These are phyloP conservation scores for Cercospora nicotianae DNA, from an alignment of 2,329 filamentous ascomycete species.

Conservation along the genomic window DNA sequence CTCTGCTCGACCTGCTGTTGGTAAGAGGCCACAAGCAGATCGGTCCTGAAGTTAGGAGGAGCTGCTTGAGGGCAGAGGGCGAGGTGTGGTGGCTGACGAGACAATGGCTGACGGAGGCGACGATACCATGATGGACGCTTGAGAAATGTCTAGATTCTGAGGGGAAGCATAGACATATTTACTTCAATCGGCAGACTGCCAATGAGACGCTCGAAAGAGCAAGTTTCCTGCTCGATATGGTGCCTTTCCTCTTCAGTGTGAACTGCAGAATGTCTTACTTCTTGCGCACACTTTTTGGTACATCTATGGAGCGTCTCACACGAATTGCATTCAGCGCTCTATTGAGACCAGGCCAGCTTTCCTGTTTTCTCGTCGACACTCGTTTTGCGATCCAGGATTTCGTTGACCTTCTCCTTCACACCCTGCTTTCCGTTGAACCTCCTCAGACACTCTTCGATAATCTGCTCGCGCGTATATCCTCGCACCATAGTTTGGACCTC, in stretches of 20 bases:
- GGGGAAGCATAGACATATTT: not conserved
- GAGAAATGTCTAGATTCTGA: not conserved
- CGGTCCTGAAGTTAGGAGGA: conserved; percentile 89
- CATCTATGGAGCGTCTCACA: not conserved
- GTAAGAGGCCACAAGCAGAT: conserved; percentile 84
- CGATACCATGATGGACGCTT: conserved; percentile 76
- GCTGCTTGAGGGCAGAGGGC: conserved; percentile 79
- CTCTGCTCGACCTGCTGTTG: conserved; percentile 80
- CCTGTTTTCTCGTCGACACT: conserved; percentile 1
- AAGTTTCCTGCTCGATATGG: not conserved
- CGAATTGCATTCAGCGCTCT: not conserved
- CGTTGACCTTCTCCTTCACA: conserved; percentile 59
- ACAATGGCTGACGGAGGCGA: conserved; percentile 64
- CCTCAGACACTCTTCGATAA: conserved; percentile 44
- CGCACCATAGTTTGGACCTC: conserved; percentile 54
- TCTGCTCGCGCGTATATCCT: conserved; percentile 38
- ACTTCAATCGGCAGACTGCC: not conserved
- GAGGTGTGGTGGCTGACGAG: conserved; percentile 70
- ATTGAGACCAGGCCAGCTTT: not conserved
- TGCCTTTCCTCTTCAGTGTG: not conserved
- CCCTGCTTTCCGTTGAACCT: conserved; percentile 49
- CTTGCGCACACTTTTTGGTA: not conserved
- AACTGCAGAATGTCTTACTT: not conserved
- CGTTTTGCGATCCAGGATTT: conserved; percentile 56
- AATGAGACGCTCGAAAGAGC: not conserved